Base-by-base conservation (phyloP, 371 early-diverging fungal genomes). In the Apophysomyces trapeziformis region DNA sequence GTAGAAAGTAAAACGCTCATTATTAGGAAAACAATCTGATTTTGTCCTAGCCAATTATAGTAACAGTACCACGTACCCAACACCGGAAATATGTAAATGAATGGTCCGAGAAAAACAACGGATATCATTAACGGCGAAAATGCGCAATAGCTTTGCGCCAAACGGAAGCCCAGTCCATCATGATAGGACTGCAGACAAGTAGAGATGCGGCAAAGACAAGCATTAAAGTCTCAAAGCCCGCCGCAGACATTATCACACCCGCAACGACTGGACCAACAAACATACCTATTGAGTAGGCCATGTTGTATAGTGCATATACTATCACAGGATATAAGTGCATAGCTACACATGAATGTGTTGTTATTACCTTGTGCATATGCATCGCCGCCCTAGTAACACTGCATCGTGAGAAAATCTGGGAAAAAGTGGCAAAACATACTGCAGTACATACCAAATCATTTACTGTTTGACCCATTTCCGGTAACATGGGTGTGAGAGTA, bases 201-300 rank as follows among this genome's bases (percentile, higher is more conserved):
- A 78, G 64, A 5, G 69, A 54, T 3, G 61, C 32, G 14, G 68
- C 65, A 59, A 81, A 81, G 12, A 73, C 57, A 57, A 76, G 41
- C 82, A 81, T 81, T 37, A 81, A 56, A 3, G 72, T 67, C 38
- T 70, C 69, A 64, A 81, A 81, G n/a, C 62, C 68, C 26, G 70
- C 65, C 43, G 57, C 44, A 14, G 75, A 64, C 77, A 81, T 81
- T 26, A 81, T 65, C 7, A 76, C 68, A 4, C 89, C 89, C 7
- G 85, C 85, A 60, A 81, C 57, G 32, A 84, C 82, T 7, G 89
- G 89, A 0, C 89, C 89, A 14, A 81, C 54, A 41, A 86, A 82
- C 89, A 88, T 88, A 38, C 82, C 83, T 35, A 78, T 66, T 0
- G 85, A 83, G 39, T 82, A 85, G 9, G 85, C 85, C 83, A 85